Evolutionary conservation across 2,329 filamentous ascomycete species (phyloP).

Genomic region (Pestalotiopsis sp.): DNA sequence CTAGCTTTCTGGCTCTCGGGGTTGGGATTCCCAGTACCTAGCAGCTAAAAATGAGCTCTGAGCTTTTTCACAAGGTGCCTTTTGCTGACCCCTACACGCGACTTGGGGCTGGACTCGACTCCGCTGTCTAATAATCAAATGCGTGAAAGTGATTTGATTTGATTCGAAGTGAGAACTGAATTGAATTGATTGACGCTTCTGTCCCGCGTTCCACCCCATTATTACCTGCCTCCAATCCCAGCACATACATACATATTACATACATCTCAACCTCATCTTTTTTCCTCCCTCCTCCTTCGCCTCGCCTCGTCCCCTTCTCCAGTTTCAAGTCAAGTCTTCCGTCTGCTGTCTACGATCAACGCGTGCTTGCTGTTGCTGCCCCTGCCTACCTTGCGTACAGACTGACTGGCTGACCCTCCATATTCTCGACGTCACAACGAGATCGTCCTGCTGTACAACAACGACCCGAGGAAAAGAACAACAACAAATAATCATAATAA

Average conservation of each 20-base stretch:
- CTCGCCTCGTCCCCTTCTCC: not conserved
- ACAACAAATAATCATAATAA: not conserved
- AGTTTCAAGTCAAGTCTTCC: not conserved
- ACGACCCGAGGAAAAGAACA: not conserved
- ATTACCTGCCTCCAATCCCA: constrained; percentile 2
- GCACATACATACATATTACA: constrained; percentile 3
- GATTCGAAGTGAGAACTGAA: not conserved
- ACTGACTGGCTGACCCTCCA: not conserved
- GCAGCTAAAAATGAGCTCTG: not conserved
- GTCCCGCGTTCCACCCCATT: not conserved
- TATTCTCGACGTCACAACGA: constrained; percentile 11
- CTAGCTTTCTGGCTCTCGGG: not conserved
- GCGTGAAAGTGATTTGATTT: not conserved
- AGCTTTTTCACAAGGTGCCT: not conserved
- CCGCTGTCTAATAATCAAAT: not conserved
- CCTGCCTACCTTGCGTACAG: not conserved
- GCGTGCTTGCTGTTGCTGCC: not conserved
- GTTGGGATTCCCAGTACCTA: not conserved
- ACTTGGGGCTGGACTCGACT: not conserved
- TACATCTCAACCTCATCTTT: constrained; percentile 3
- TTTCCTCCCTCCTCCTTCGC: not conserved
- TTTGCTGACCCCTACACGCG: not conserved
- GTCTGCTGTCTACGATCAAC: not conserved
- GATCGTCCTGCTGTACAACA: not conserved
- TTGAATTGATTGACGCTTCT: not conserved